These are phyloP conservation scores for Leptographium galeiforme DNA, from an alignment of 2,329 filamentous ascomycete species.

Conservation along the genomic window DNA sequence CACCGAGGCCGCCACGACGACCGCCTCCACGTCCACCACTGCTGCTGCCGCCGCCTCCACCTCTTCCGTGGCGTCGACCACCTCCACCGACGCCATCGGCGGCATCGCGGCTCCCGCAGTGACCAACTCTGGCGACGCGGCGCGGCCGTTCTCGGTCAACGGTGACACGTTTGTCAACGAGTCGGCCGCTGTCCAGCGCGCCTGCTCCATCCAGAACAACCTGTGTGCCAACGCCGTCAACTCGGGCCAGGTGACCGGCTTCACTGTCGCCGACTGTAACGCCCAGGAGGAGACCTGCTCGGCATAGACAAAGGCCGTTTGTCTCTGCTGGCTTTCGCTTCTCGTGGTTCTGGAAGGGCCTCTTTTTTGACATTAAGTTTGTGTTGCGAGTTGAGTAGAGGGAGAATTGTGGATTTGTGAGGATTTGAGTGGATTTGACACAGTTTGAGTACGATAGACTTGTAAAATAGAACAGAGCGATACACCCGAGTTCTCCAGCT, in stretches of 20 bases:
- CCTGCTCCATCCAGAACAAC: conserved; percentile 52
- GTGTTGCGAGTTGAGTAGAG: too few relatives aligned
- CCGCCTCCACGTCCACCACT: conserved; percentile 1
- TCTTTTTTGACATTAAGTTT: too few relatives aligned
- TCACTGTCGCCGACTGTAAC: conserved; percentile 37
- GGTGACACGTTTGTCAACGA: conserved; percentile 44
- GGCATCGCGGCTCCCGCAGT: conserved; percentile 39
- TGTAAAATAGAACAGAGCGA: too few relatives aligned
- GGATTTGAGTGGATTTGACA: too few relatives aligned
- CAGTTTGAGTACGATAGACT: too few relatives aligned
- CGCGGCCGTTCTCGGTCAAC: conserved; percentile 42
- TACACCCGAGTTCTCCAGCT: too few relatives aligned
- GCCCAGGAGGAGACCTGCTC: conserved; percentile 34
- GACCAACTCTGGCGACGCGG: conserved; percentile 29
- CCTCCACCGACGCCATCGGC: conserved; percentile 25
- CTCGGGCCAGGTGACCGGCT: conserved; percentile 25
- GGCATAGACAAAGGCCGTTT: conserved; percentile 9
- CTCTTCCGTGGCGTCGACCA: background rate
- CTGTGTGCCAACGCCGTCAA: conserved; percentile 44
- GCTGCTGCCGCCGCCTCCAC: conserved; percentile 1
- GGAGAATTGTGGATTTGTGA: too few relatives aligned
- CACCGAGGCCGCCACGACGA: conserved; percentile 11
- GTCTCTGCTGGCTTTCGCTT: too few relatives aligned
- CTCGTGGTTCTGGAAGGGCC: too few relatives aligned
- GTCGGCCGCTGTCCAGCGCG: conserved; percentile 41